Conservation (phyloP, 768 basidiomycete species). For the Mrakia blollopis region DNA sequence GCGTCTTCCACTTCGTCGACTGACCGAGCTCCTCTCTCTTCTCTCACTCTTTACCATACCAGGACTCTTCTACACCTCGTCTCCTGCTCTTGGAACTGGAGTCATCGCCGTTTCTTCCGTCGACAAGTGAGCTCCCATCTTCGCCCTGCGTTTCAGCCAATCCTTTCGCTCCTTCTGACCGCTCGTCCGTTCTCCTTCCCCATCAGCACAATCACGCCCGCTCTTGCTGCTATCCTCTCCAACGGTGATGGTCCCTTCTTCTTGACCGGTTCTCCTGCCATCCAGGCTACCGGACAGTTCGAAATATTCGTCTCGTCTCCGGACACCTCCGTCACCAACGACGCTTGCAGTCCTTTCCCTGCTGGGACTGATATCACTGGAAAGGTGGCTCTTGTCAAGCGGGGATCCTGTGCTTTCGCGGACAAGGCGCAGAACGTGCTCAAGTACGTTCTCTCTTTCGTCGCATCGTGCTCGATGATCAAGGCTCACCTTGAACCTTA, state of each 20-base stretch:
- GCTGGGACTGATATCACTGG: conserved; percentile 50
- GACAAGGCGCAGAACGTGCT: conserved; percentile 55
- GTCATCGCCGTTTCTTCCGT: conserved; percentile 48
- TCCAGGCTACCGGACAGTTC: conserved; percentile 44
- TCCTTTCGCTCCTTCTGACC: not conserved
- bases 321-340: conserved; percentile 53
- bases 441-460: not conserved
- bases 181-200: too few relatives aligned
- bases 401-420: conserved; percentile 58
- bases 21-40: not conserved
- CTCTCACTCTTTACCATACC: not conserved
- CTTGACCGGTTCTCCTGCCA: conserved; percentile 50
- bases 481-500: not conserved
- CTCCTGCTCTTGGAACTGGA: conserved; percentile 53
- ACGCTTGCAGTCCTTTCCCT: conserved; percentile 59
- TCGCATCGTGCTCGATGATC: not conserved
- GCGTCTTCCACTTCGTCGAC: not conserved
- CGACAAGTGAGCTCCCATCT: conserved; percentile 33
- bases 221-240: conserved; percentile 55
- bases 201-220: conserved; percentile 51
- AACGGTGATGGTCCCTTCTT: conserved; percentile 57
- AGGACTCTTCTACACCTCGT: conserved; percentile 47
- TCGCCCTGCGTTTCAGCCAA: not conserved
- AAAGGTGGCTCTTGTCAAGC: conserved; percentile 56
- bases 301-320: conserved; percentile 60